Evolutionary conservation across 805 yeast genomes (phyloP).

Genomic region (Candida fluviatilis): DNA sequence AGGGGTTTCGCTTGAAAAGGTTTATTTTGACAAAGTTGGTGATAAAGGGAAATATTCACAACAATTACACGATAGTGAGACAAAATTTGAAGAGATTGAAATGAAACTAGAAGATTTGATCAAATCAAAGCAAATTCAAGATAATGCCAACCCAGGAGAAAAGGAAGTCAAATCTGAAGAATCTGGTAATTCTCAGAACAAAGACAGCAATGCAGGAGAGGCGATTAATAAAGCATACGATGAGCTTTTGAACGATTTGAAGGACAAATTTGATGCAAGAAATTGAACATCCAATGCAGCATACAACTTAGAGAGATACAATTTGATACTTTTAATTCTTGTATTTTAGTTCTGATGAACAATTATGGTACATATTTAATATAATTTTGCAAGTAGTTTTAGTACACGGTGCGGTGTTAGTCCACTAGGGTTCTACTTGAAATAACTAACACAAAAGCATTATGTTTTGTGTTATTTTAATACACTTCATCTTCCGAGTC

Average conservation of each 20-base stretch:
- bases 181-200: background rate
- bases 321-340: background rate
- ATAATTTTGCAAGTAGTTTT: too few species aligned
- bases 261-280: background rate
- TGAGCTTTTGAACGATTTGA: background rate
- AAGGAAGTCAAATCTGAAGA: background rate
- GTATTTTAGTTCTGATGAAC: background rate
- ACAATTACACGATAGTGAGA: background rate
- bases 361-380: background rate
- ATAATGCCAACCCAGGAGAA: background rate
- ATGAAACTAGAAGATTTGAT: constrained; percentile 11
- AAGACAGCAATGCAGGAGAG: background rate
- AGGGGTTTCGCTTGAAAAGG: constrained; percentile 27
- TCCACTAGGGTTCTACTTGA: background rate
- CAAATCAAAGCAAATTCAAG: too few species aligned
- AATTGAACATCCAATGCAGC: too few species aligned
- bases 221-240: constrained; percentile 4
- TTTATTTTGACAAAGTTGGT: constrained; percentile 11
- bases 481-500: constrained; percentile 12
- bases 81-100: constrained; percentile 10
- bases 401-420: too few species aligned
- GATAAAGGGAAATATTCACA: background rate
- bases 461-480: background rate
- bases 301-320: too few species aligned
- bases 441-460: too few species aligned